Base-by-base conservation (phyloP, 1,284 basidiomycete genomes). In the Sporisorium exsertum region DNA sequence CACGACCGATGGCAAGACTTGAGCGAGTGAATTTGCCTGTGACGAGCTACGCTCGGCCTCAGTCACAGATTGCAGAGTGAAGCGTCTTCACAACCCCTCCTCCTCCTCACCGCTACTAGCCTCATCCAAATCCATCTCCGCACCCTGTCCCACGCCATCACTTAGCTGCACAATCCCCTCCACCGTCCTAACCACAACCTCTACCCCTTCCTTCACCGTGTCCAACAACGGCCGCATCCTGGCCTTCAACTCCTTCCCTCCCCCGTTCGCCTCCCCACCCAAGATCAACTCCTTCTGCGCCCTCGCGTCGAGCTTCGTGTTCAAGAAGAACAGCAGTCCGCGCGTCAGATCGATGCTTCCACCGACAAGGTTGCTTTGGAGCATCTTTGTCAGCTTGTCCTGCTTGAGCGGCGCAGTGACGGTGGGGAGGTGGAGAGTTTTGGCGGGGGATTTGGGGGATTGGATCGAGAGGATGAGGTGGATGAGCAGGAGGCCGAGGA, bases 251-350 rank as follows among this genome's bases (percentile, higher is more conserved):
- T 9, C 27, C 50, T 53, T 63, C 5, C 3, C 20, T 3, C 3
- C n/a, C 8, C 16, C 16, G n/a, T 40, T 40, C 16, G 15, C 40
- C 18, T 76, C 68, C 35, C 55, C 56, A 10, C 73, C 73, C 24
- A 76, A 18, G 1, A 76, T 29, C 51, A 76, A 37, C 16, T 56
- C 42, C 20, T 20, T 64, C 63, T 76, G 64, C 40, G 72, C 46
- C 20, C 45, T 52, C 18, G 18, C 26, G 15, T 76, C 58, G 20
- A 81, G 22, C 7, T 70, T 58, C 2, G 53, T 61, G 40, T 71
- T 68, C 40, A 82, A 26, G 42, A 84, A 84, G 37, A 78, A 61
- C n/a, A 79, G 49, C 50, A 84, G 47, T 1, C 83, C 83, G 18
- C 72, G 55, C 1, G 63, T 53, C 18, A 84, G 54, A n/a, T 74